Base-by-base conservation (phyloP, 768 basidiomycete genomes). In the Glaciozyma antarctica region DNA sequence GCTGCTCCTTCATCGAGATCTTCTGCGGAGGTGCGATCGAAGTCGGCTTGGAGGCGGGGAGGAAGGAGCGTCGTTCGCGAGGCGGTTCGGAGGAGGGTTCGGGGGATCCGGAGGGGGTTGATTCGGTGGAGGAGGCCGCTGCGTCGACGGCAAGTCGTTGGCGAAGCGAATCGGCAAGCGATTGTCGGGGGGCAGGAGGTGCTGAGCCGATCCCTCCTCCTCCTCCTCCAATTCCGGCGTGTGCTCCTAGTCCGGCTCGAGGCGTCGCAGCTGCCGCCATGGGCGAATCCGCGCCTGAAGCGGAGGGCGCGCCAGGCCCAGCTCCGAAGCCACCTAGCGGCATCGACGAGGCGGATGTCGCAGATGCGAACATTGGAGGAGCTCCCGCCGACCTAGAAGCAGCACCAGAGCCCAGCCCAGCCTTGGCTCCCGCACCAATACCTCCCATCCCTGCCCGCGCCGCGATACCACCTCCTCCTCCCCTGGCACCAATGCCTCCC, bases 1-100 rank as follows among this genome's bases (percentile, higher is more conserved):
- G 80, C 64, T 81, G 79, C 72, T 98, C 93, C 22, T 80, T 72
- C 1, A 83, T 77, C 24, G 82, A 82, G 24, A 95, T 81, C 57
- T 81, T 81, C 5, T 80, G 54, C 19, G 72, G 63, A 21, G 61
- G 54, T 9, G 51, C 61, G 75, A 41, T 77, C 75, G 71, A 81
- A 78, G 47, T 62, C 12, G 64, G 32, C 0, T 62, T 57, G 21
- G 45, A 53, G 1, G 63, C 38, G 59, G 86, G 86, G 43, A 84
- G 75, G 74, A 92, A 85, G 15, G 81, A 78, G 3, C 81, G 79
- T 52, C 80, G 80, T 0, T 78, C 55, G 1, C 65, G 58, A 24
- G 78, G 74, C 15, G 80, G 79, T 0, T 51, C 34, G 22, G 52
- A 10, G 1, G 56, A 45, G 12, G 58, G 59, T 2, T 28, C 7